Evolutionary conservation across 2,329 filamentous ascomycete genomes (phyloP), one percentile per base, ranked within the genome.

Genomic region (Fulvia fulva): DNA sequence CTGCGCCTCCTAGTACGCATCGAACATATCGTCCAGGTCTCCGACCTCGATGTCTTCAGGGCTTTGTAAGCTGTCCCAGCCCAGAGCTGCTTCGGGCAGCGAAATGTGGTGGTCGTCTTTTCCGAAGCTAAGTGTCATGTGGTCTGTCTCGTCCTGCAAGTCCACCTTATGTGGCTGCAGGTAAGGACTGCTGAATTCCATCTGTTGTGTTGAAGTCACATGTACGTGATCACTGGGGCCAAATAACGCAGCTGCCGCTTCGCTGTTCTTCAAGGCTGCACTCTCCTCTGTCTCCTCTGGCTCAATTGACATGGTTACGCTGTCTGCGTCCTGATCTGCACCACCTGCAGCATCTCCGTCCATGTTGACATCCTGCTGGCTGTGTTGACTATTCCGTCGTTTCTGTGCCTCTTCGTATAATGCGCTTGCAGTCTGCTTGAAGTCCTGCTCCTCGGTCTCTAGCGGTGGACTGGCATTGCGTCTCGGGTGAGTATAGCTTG

Each of bases 401-500:
- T 72, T 63, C 70, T 80, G 71, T 68, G 76, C 62, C 74, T 78
- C 64, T 80, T 81, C 75, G 82, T 84, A 90, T 67, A 97, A 83
- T 51, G 88, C 90, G 65, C 91, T 90, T 16, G 94, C 94, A 1
- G 92, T 97, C 76, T 96, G 90, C 6, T 93, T 97, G 71, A 99
- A 99, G 75, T 97, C 94, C 70, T 89, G 90, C 79, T 97, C 93
- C 67, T 97, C 93, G 68, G 89, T 91, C 77, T 97, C 93, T 37
- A 97, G 81, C 16, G 91, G 91, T 53, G 93, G 92, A 63, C 90
- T 94, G 23, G 88, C 86, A n/a, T 87, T 88, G 59, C 89, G 86
- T 60, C 86, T 81, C 61, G 83, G 85, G 67, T 87, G 83, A 51
- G 78, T 74, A 53, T 81, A 76, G 61, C 76, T 76, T 58, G 67